Percentiles rank a stretch among this genome's conserved stretches.
Evolutionary conservation across 2,329 filamentous ascomycete genomes (phyloP).

Genomic region (Thermoascus crustaceus): DNA sequence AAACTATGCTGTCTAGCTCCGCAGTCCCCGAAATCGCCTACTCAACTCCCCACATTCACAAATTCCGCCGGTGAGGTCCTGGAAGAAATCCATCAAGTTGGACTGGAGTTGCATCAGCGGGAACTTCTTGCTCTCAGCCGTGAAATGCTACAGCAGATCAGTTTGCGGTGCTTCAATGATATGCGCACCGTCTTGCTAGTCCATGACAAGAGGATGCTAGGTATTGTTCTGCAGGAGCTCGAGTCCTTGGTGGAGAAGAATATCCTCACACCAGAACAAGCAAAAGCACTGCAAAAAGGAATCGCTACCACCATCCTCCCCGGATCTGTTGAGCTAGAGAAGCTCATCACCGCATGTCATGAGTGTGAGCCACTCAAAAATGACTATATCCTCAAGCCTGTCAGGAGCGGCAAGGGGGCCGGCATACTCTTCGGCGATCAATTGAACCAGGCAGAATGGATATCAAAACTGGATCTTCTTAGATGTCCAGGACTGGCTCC

Average conservation of each 20-base stretch:
- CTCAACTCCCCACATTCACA: neutral
- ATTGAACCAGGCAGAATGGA: neutral
- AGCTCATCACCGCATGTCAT: neutral
- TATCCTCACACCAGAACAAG: slow-evolving; percentile 2
- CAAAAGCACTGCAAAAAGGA: neutral
- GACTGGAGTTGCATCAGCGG: slow-evolving; percentile 22
- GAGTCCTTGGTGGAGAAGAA: slow-evolving; percentile 1
- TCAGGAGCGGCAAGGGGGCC: neutral
- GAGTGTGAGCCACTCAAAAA: neutral
- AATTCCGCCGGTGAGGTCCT: neutral
- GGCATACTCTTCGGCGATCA: slow-evolving; percentile 4
- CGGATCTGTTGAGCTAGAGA: neutral
- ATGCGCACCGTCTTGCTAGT: slow-evolving; percentile 22
- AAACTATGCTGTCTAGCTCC: slow-evolving; percentile 24
- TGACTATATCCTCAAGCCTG: slow-evolving; percentile 2
- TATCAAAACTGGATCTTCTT: neutral
- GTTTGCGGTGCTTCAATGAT: slow-evolving; percentile 23
- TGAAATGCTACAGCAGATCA: slow-evolving; percentile 19
- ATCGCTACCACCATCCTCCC: slow-evolving; percentile 1
- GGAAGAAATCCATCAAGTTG: slow-evolving; percentile 2
- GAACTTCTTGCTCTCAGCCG: slow-evolving; percentile 16
- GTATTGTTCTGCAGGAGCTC: slow-evolving; percentile 21
- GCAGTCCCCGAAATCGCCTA: neutral
- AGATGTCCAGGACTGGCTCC: neutral
- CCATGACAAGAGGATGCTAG: slow-evolving; percentile 28